Conservation (phyloP, 176 grass and related monocot species). For the sorghum (Sorghum bicolor) region Sorghum_bicolor_NCBIv3 NC_012871.2:5549001-5549500, state of each 20-base stretch:
- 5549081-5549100: neutral
- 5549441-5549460: neutral
- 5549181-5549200: neutral
- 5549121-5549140: neutral
- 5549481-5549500: neutral
- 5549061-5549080: neutral
- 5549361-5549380: neutral
- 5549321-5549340: neutral
- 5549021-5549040: neutral
- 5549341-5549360: neutral
- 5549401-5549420: neutral
- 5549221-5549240: neutral
- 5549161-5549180: neutral
- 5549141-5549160: neutral
- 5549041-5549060: neutral
- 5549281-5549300: neutral
- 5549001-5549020: neutral
- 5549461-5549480: neutral
- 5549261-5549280: neutral
- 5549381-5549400: neutral
- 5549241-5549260: neutral
- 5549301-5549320: neutral
- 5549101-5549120: neutral
- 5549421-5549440: neutral
- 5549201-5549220: neutral